Base-by-base conservation (phyloP, 1,284 basidiomycete species). In the Apiotrichum gamsii region DNA sequence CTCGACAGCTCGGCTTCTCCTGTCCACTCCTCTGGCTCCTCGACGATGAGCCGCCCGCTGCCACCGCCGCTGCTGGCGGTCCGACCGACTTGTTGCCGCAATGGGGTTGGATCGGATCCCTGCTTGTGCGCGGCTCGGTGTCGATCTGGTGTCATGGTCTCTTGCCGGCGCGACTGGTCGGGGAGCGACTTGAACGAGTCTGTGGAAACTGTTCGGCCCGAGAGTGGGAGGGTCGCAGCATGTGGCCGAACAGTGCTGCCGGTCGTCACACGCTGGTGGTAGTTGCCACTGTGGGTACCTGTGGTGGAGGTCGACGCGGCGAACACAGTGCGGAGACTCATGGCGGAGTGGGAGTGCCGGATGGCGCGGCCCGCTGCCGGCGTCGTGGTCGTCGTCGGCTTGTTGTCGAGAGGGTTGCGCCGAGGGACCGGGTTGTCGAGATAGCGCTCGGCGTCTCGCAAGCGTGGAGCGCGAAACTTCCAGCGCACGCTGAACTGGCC, bases 401-500 rank as follows among this genome's bases (percentile, higher is more conserved):
- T 32, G 34, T 37, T 37, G 21, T 33, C 40, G n/a, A 18, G 3
- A 1, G 16, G 11, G 10, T 20, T 11, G n/a, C n/a, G 14, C n/a
- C 41, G 55, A 21, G 42, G 39, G n/a, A 43, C 39, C 10, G 48
- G 41, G 30, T 51, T 24, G 14, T 41, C 28, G 4, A 51, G 43
- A 15, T 52, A 23, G 10, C 35, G 29, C 10, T 54, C 52, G 14
- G 37, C 49, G 24, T 54, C 43, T 24, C 49, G 60, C 13, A 64
- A 62, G 14, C 49, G 48, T 31, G 54, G 56, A 4, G 64, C 67
- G 20, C 60, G 58, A 51, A 70, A 67, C 52, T 65, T 67, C 61
- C 62, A 70, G 8, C 50, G 45, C 3, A 63, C 60, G 3, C 53
- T 52, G 48, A 69, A 70, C 25, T 64, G 51, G 15, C 68, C 68